These are phyloP conservation scores for Capsicum chinense DNA, from an alignment of 257 asterid species.

Conservation along the genomic window DNA sequence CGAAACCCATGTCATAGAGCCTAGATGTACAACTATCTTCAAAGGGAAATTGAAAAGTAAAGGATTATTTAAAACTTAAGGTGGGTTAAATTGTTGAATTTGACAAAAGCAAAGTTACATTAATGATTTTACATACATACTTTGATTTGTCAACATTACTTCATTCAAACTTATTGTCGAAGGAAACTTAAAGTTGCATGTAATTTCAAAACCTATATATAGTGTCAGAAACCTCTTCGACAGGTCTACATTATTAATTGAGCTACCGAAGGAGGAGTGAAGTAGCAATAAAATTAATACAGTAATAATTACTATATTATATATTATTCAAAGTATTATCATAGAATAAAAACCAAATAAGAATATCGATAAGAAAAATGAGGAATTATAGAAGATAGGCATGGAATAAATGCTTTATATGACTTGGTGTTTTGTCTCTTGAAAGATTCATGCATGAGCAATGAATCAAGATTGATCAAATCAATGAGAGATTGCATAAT, in stretches of 20 bases:
- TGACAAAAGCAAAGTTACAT: conserved; percentile 3
- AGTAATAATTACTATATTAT: background rate
- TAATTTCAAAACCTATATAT: conserved; percentile 11
- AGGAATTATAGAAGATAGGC: background rate
- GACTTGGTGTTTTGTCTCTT: background rate
- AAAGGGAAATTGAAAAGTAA: background rate
- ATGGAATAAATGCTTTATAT: conserved; percentile 1
- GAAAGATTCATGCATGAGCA: conserved; percentile 8
- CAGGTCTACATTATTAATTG: background rate
- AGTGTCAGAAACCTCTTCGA: background rate
- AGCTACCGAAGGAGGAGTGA: background rate
- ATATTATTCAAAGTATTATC: background rate
- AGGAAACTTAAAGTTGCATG: background rate
- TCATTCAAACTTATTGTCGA: background rate
- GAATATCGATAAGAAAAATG: background rate
- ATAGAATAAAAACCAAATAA: conserved; percentile 14
- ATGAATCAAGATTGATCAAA: background rate
- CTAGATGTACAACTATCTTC: background rate
- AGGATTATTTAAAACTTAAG: background rate
- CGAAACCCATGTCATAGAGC: background rate
- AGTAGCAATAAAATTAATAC: background rate
- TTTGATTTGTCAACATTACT: background rate
- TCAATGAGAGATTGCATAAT: background rate
- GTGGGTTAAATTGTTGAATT: background rate
- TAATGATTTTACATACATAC: background rate